A percentile compares a stretch with the other conserved stretches of the same genome.
These are phyloP conservation scores for Helenozyma baotianmanensis DNA, from an alignment of 805 yeast species.

Conservation along the genomic window DNA sequence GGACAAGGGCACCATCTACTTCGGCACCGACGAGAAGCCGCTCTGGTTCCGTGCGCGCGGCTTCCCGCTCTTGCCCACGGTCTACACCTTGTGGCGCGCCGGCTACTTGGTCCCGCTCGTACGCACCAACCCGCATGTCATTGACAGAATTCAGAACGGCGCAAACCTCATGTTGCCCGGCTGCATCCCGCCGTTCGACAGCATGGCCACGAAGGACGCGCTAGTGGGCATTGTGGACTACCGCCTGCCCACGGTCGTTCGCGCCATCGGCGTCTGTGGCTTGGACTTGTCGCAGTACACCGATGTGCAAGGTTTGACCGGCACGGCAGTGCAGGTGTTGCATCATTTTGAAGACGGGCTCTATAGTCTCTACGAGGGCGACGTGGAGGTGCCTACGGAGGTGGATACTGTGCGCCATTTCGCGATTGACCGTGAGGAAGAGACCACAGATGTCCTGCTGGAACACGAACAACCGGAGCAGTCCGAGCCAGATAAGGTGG, in stretches of 20 bases:
- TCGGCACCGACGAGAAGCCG: constrained; percentile 62
- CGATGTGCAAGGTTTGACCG: constrained; percentile 58
- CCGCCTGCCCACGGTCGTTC: constrained; percentile 54
- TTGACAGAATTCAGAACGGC: constrained; percentile 67
- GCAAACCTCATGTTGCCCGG: constrained; percentile 83
- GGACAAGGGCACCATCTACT: constrained; percentile 58
- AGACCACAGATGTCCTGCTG: neutral
- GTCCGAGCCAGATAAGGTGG: neutral
- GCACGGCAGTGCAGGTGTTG: constrained; percentile 72
- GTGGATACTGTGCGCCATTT: constrained; percentile 2
- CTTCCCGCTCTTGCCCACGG: constrained; percentile 58
- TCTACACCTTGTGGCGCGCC: constrained; percentile 66
- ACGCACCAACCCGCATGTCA: constrained; percentile 68
- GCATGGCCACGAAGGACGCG: constrained; percentile 42
- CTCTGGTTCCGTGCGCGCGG: constrained; percentile 66
- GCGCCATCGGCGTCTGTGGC: constrained; percentile 67
- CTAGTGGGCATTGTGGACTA: constrained; percentile 70
- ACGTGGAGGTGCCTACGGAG: constrained; percentile 24
- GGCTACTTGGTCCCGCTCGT: constrained; percentile 66
- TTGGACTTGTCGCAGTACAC: constrained; percentile 35
- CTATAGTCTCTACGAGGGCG: constrained; percentile 47
- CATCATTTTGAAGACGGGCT: constrained; percentile 69
- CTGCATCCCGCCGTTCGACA: constrained; percentile 55
- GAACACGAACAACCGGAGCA: neutral
- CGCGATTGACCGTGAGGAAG: constrained; percentile 3